These are phyloP conservation scores for Fusarium ramigenum DNA, from an alignment of 2,329 filamentous ascomycete genomes.

Conservation along the genomic window DNA sequence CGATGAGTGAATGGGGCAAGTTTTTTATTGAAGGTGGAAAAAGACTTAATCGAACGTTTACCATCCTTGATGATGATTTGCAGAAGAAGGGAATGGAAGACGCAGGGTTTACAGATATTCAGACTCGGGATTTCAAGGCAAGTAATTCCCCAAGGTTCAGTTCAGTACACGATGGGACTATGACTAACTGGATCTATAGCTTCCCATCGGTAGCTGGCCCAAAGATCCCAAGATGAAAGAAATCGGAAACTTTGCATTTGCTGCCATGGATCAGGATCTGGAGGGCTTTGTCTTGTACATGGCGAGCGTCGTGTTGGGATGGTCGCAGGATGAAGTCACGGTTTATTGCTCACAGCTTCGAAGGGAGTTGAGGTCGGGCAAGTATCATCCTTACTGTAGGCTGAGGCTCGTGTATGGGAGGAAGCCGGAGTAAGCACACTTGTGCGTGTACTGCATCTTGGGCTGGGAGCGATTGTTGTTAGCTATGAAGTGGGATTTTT, in stretches of 20 bases:
- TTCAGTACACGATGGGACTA: rapidly evolving
- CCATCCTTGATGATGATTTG: neutral
- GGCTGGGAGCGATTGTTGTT: neutral
- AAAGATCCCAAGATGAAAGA: neutral
- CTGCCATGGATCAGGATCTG: constrained; percentile 5
- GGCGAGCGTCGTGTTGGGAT: constrained; percentile 13
- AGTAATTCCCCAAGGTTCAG: rapidly evolving
- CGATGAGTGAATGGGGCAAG: constrained; percentile 4
- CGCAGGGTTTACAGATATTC: neutral
- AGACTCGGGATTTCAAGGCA: neutral
- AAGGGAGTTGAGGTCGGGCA: neutral
- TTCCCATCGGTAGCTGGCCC: neutral
- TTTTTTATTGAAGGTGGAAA: constrained; percentile 1
- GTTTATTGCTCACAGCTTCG: constrained; percentile 25
- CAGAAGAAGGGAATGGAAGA: constrained; percentile 1
- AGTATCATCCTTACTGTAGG: constrained; percentile 17
- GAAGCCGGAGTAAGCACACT: neutral
- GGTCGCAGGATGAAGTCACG: constrained; percentile 12
- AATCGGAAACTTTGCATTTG: neutral
- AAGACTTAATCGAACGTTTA: neutral
- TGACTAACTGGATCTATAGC: neutral
- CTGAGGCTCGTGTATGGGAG: constrained; percentile 9
- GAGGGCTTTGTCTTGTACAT: neutral
- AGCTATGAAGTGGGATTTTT: neutral
- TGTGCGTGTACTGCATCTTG: neutral